phyloP scores from a whole-genome alignment of 768 basidiomycete genomes.

The Termitomyces sp. region DNA sequence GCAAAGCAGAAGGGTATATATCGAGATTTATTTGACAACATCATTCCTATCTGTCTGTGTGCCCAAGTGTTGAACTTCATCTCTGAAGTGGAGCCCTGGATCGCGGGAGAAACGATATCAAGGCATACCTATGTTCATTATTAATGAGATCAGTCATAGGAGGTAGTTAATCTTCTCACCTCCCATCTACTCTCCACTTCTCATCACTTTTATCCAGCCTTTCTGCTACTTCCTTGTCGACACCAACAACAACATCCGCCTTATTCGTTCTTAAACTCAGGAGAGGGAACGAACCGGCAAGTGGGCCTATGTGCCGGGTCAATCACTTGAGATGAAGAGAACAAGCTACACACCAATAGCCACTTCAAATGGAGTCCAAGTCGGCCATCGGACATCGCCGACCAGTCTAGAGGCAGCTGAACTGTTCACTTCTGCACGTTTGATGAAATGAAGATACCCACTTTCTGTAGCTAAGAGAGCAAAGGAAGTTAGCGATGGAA shows the following conservation, averaged over 20 bases:
- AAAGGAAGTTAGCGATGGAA: neutral
- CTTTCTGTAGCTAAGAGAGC: constrained; percentile 69
- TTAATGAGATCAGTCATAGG: neutral
- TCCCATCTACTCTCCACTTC: constrained; percentile 78
- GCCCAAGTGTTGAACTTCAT: neutral
- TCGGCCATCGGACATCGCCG: constrained; percentile 85
- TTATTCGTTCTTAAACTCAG: constrained; percentile 91
- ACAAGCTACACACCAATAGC: constrained; percentile 53
- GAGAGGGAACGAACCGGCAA: constrained; percentile 74
- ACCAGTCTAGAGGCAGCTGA: constrained; percentile 54
- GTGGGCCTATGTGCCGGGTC: constrained; percentile 40
- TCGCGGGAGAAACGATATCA: constrained; percentile 20
- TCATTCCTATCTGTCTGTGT: neutral
- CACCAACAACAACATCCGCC: constrained; percentile 88
- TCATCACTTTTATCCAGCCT: constrained; percentile 56
- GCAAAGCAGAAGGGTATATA: no score
- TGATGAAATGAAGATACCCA: constrained; percentile 27
- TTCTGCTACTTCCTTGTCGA: constrained; percentile 63
- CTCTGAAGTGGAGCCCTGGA: neutral
- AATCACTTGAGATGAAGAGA: no score
- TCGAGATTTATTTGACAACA: no score
- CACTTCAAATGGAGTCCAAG: constrained; percentile 64
- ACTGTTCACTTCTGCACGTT: neutral
- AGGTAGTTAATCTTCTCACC: constrained; percentile 36
- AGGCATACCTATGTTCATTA: constrained; percentile 33